Percentiles rank a stretch among this genome's conserved stretches.
Evolutionary conservation across 2,329 filamentous ascomycete species (phyloP).

Genomic region (Exophiala xenobiotica): DNA sequence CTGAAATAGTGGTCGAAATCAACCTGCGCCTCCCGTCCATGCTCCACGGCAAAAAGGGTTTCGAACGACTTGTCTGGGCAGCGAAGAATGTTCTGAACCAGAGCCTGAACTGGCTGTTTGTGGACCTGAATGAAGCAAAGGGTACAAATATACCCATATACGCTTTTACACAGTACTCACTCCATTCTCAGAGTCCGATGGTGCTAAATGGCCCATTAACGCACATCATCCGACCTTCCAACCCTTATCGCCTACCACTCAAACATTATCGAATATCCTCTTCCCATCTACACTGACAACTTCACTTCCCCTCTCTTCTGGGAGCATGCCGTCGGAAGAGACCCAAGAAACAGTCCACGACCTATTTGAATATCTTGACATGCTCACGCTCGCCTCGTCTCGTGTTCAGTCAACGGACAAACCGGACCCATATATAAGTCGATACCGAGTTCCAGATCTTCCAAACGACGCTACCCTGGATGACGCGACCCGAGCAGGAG

Average conservation of each 20-base stretch:
- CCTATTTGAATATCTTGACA: slow-evolving; percentile 63
- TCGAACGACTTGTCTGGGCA: slow-evolving; percentile 74
- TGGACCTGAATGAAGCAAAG: slow-evolving; percentile 6
- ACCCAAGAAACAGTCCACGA: slow-evolving; percentile 62
- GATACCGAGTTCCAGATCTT: slow-evolving; percentile 36
- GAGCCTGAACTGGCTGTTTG: slow-evolving; percentile 33
- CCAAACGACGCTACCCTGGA: too few relatives aligned
- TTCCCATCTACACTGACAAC: slow-evolving; percentile 9
- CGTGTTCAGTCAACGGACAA: slow-evolving; percentile 33
- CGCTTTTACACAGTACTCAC: not conserved
- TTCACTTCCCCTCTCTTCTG: not conserved
- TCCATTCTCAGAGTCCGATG: not conserved
- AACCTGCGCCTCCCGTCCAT: slow-evolving; percentile 74
- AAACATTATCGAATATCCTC: slow-evolving; percentile 32
- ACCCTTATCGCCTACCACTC: slow-evolving; percentile 32
- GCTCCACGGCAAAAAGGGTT: slow-evolving; percentile 79
- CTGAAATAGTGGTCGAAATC: slow-evolving; percentile 74
- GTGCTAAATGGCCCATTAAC: not conserved
- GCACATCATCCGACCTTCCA: slow-evolving; percentile 39
- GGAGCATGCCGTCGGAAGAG: slow-evolving; percentile 38
- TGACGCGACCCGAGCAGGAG: slow-evolving; percentile 28
- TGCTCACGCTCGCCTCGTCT: slow-evolving; percentile 50
- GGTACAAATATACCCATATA: not conserved
- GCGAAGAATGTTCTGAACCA: slow-evolving; percentile 72
- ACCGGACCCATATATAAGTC: slow-evolving; percentile 24